Base-by-base conservation (phyloP, 129 eudicot genomes). In the Chrysanthemum seticuspe region DNA sequence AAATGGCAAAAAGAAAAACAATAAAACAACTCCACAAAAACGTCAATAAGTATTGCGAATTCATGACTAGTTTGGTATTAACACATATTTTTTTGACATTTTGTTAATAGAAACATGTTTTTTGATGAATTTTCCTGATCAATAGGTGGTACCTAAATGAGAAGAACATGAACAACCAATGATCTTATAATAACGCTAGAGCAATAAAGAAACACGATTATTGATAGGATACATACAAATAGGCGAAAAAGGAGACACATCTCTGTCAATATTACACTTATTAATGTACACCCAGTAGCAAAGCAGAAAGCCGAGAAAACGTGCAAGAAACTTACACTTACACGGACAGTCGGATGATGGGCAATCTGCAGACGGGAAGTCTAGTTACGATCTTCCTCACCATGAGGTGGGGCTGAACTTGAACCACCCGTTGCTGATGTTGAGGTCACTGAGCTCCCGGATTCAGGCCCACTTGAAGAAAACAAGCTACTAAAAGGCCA, bases 401-500 rank as follows among this genome's bases (percentile, higher is more conserved):
- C 48, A 57, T 5, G 71, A 14, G 78, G 27, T 15, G 82, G 40
- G 4, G 59, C 10, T 18, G 74, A 57, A 57, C 34, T 51, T 21
- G 71, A 76, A n/a, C 72, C 65, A 14, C 62, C 70, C 2, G 72
- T 62, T 7, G 62, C 64, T 36, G 81, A 78, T 55, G 82, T 53
- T 47, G 82, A 71, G 18, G 76, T 52, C 61, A 56, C 68, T 34
- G 49, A 53, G 40, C 60, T 76, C 80, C 80, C 74, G 5, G 73
- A 45, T 72, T 73, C 84, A 6, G 87, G 34, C 74, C 80, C 80
- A 1, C 74, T 44, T 51, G 90, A 78, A 64, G 89, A 78, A 64
- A 91, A 91, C 74, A 90, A 79, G 53, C 76, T 74, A 67, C 86
- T 91, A 25, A 91, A 70, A 13, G 97, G 92, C 97, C 95, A 91